Percentiles rank a stretch among this genome's conserved stretches.
Conservation (phyloP, 345 rosid species). For the Murraya paniculata region DNA sequence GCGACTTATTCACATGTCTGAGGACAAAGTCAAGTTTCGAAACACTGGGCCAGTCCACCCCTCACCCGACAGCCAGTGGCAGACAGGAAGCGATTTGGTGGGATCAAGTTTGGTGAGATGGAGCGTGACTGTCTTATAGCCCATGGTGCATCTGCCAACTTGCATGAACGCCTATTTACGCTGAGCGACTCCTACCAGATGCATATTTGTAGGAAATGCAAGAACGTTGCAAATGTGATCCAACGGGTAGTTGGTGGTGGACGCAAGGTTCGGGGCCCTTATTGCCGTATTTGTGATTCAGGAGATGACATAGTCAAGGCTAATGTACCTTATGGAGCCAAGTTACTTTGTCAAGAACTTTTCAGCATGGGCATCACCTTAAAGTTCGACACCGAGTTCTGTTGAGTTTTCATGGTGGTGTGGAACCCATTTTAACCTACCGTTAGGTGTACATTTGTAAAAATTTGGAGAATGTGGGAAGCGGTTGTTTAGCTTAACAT, state of each 20-base stretch:
- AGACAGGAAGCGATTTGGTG: constrained; percentile 85
- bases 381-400: constrained; percentile 61
- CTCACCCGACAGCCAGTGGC: constrained; percentile 94
- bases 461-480: not conserved
- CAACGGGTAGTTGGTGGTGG: constrained; percentile 58
- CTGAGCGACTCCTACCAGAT: constrained; percentile 77
- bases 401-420: constrained; percentile 26
- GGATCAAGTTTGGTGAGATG: constrained; percentile 93
- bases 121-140: constrained; percentile 93
- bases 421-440: not conserved
- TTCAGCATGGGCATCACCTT: constrained; percentile 83
- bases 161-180: constrained; percentile 83
- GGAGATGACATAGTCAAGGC: constrained; percentile 63
- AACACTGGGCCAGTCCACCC: constrained; percentile 94
- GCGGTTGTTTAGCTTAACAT: not conserved
- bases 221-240: constrained; percentile 63
- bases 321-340: constrained; percentile 79
- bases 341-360: constrained; percentile 72
- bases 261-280: constrained; percentile 75
- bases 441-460: constrained; percentile 8
- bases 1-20: constrained; percentile 86
- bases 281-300: constrained; percentile 60
- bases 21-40: constrained; percentile 88
- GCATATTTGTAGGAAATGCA: constrained; percentile 69
- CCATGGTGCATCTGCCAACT: constrained; percentile 80